Base-by-base conservation (phyloP, 108 stramenopile genomes). In the Skeletonema menzelii region DNA sequence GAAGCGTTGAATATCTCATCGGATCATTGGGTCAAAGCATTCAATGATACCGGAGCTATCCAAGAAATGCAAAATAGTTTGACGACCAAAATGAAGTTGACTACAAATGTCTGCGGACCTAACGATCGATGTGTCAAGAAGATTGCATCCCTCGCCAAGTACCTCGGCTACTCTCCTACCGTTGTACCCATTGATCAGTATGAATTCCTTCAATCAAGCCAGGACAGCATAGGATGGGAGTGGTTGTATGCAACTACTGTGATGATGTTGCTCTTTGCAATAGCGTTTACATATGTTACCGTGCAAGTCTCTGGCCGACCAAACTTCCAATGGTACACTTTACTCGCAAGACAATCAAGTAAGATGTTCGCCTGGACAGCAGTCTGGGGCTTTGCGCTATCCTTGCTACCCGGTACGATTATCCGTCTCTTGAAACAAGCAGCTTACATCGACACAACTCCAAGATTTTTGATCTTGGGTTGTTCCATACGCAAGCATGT, bases 11-110 rank as follows among this genome's bases (percentile, higher is more conserved):
- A 56, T 14, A 74, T 59, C 15, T 14, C 26, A 14, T 59, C 30
- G 5, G 55, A 59, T 19, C 62, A 27, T 19, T 76, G 75, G 75
- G 60, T 63, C 20, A 70, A 71, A 70, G 75, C 61, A 22, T 76
- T 76, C 59, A 76, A 70, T 35, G 75, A 76, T 27, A 70, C 28
- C 19, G 75, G 75, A 4, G 75, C 69, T 19, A 26, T 69, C 24
- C 44, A 76, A 35, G 49, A 55, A 31, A 27, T 76, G 19, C 28
- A 47, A 31, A 32, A 37, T 24, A 35, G 37, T 19, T 3, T 42
- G n/a, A 26, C 12, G 0, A 19, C 7, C 60, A 76, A 76, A 35
- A 30, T 28, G 14, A 56, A 37, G 22, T 35, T 61, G 12, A 19
- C 24, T 14, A 76, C 75, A n/a, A 62, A 47, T 15, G 26, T 76